Percentiles rank a stretch among this genome's conserved stretches.
These are phyloP conservation scores for Solanum tarijense DNA, from an alignment of 257 asterid species.

Conservation along the genomic window DNA sequence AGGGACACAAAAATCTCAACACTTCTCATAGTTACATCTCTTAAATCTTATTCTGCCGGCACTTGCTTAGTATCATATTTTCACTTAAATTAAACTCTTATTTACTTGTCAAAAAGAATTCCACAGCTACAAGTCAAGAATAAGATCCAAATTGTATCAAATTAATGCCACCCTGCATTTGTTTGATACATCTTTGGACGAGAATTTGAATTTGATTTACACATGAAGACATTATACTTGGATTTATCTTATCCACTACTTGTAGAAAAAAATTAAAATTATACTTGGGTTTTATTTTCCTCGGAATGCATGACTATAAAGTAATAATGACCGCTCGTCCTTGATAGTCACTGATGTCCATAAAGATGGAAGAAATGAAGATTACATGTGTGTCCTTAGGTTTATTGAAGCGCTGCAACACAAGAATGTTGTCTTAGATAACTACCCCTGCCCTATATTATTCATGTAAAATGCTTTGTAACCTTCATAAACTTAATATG, in stretches of 20 bases:
- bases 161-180: not conserved
- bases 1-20: not conserved
- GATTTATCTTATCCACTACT: not conserved
- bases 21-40: not conserved
- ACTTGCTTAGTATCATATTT: not conserved
- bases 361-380: not conserved
- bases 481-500: not conserved
- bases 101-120: not conserved
- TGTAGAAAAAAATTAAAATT: not conserved
- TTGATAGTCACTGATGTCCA: not conserved
- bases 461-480: not conserved
- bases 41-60: not conserved
- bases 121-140: not conserved
- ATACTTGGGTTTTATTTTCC: not conserved
- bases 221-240: not conserved
- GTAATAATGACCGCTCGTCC: not conserved
- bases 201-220: not conserved
- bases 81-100: not conserved
- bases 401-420: not conserved
- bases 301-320: not conserved
- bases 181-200: not conserved
- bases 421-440: not conserved
- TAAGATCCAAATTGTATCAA: not conserved
- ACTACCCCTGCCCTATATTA: not conserved
- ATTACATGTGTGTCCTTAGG: not conserved